Conservation (phyloP, 1,284 basidiomycete genomes). For the Boletus mariae region DNA sequence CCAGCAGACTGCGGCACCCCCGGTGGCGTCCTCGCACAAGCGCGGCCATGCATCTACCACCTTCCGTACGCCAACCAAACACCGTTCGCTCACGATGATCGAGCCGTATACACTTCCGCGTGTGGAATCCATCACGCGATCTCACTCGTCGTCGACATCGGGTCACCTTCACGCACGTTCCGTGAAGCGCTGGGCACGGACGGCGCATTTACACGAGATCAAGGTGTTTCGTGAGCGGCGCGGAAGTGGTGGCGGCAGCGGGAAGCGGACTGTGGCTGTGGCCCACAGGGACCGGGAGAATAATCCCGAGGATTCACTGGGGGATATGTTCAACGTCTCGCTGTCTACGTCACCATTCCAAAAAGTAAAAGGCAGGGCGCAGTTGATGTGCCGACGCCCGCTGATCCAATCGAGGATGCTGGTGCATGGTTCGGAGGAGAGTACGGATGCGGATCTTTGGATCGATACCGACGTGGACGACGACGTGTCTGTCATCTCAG, state of each 20-base stretch:
- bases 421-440: too few species aligned
- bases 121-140: constrained; percentile 18
- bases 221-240: constrained; percentile 22
- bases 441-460: too few species aligned
- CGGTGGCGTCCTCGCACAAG: constrained; percentile 12
- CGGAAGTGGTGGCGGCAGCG: constrained; percentile 6
- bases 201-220: constrained; percentile 71
- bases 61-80: constrained; percentile 28
- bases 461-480: constrained; percentile 12
- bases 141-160: constrained; percentile 29
- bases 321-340: constrained; percentile 14
- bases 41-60: constrained; percentile 4
- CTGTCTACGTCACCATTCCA: background rate
- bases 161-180: constrained; percentile 19
- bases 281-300: constrained; percentile 16
- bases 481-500: constrained; percentile 11
- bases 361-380: background rate
- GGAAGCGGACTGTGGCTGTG: constrained; percentile 2
- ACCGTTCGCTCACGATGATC: constrained; percentile 6
- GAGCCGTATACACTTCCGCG: constrained; percentile 25
- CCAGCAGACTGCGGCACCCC: constrained; percentile 1
- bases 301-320: background rate
- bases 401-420: too few species aligned
- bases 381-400: too few species aligned
- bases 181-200: constrained; percentile 59